Evolutionary conservation across 345 rosid genomes (phyloP).

Genomic region (Gossypium arboreum): DNA sequence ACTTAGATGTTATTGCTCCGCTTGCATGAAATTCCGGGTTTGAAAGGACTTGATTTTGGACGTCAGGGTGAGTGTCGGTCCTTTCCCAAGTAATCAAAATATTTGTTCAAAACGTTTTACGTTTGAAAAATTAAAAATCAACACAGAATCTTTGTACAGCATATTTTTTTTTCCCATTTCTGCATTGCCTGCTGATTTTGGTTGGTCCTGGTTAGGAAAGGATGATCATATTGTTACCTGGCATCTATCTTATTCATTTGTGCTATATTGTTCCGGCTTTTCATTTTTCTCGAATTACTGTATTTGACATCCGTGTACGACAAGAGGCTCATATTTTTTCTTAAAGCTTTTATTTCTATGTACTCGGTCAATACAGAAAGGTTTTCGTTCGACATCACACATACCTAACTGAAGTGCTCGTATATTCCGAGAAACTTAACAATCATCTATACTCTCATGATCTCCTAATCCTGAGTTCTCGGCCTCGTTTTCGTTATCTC

Average conservation of each 20-base stretch:
- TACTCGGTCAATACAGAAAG: background rate
- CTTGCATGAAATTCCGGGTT: constrained; percentile 26
- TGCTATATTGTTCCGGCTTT: background rate
- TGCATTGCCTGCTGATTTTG: constrained; percentile 11
- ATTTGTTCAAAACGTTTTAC: background rate
- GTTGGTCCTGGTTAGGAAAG: constrained; percentile 5
- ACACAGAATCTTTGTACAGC: constrained; percentile 17
- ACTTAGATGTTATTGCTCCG: constrained; percentile 35
- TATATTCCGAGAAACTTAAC: background rate
- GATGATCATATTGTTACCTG: constrained; percentile 9
- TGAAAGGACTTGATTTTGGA: constrained; percentile 13
- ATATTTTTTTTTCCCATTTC: constrained; percentile 3
- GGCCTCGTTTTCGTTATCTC: background rate
- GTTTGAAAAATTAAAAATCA: background rate
- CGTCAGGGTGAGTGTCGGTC: constrained; percentile 16
- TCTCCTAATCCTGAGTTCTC: background rate
- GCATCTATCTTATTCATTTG: background rate
- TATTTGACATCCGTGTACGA: background rate
- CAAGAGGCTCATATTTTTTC: background rate
- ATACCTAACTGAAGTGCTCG: background rate
- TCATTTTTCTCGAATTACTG: background rate
- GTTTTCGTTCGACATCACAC: background rate
- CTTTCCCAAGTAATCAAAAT: background rate
- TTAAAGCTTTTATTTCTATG: background rate
- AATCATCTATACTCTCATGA: background rate